Base-by-base conservation (phyloP, 768 basidiomycete genomes). In the Auricularia cornea region DNA sequence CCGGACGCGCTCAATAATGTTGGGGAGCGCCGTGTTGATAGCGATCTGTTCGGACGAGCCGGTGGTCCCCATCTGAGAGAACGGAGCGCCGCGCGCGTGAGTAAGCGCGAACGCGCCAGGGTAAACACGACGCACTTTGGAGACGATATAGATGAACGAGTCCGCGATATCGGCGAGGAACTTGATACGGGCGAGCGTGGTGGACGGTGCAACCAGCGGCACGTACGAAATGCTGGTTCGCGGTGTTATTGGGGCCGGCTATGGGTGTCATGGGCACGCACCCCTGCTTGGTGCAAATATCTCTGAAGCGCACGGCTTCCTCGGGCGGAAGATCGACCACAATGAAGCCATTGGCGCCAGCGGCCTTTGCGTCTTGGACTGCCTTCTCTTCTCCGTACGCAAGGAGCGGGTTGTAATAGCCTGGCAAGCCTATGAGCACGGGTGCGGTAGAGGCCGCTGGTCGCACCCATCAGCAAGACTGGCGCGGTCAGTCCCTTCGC, bases 51-150 rank as follows among this genome's bases (percentile, higher is more conserved):
- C 86, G 2, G 92, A 90, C 8, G 96, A 97, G 32, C 97, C 97
- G 1, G 97, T 99, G 1, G 93, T 97, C 16, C 97, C 97, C 97
- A 99, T 99, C 92, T 38, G n/a, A n/a, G n/a, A n/a, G n/a, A n/a
- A n/a, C n/a, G n/a, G n/a, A n/a, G n/a, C n/a, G n/a, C n/a, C n/a
- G n/a, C n/a, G n/a, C n/a, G n/a, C n/a, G n/a, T n/a, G n/a, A n/a
- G n/a, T n/a, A n/a, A n/a, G n/a, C n/a, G n/a, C n/a, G n/a, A n/a
- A 38, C 35, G 35, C 35, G 35, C 35, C 35, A 38, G 35, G n/a
- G n/a, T n/a, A n/a, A n/a, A n/a, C n/a, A n/a, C n/a, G n/a, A n/a
- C n/a, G n/a, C 35, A 38, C 35, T 14, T 93, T 96, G 59, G 95
- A 97, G n/a, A 98, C 95, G 57, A 99, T 86, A 73, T 99, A 99